Conservation (phyloP, 805 yeast species). For the Saccharomycopsis oosterbeekiorum region DNA sequence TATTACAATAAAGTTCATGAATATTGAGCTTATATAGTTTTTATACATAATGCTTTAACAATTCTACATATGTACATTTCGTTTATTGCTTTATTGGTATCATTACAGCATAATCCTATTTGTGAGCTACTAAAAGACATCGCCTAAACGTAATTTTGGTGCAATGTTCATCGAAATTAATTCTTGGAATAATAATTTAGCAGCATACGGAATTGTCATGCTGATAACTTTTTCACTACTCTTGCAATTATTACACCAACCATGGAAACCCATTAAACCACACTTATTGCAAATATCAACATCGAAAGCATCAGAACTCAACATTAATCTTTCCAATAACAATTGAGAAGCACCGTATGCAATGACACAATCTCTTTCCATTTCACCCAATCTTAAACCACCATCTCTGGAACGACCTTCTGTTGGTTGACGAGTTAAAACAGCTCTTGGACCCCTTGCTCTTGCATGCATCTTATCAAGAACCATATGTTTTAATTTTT, state of each 20-base stretch:
- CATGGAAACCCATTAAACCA: constrained; percentile 95
- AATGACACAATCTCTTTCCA: constrained; percentile 99
- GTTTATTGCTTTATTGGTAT: neutral
- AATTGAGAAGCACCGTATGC: constrained; percentile 98
- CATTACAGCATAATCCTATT: neutral
- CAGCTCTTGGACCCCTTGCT: constrained; percentile 98
- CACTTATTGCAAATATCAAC: constrained; percentile 90
- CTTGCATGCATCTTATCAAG: constrained; percentile 99
- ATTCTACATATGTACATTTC: neutral
- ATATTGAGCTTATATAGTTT: too few relatives aligned
- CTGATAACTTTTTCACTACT: constrained; percentile 76
- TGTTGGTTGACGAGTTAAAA: constrained; percentile 94
- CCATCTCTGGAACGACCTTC: constrained; percentile 99
- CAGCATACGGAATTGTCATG: constrained; percentile 99
- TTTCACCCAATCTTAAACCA: constrained; percentile 96
- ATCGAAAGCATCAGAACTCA: constrained; percentile 95
- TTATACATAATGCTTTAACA: too few relatives aligned
- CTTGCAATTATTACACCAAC: constrained; percentile 97
- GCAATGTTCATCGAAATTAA: constrained; percentile 98
- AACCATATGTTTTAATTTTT: constrained; percentile 97
- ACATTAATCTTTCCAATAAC: constrained; percentile 86
- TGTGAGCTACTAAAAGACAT: constrained; percentile 50
- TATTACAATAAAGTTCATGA: too few relatives aligned
- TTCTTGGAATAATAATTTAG: constrained; percentile 93
- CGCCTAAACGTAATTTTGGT: constrained; percentile 83